Conservation (phyloP, 1,284 basidiomycete genomes). For the Tylopilus sp. region DNA sequence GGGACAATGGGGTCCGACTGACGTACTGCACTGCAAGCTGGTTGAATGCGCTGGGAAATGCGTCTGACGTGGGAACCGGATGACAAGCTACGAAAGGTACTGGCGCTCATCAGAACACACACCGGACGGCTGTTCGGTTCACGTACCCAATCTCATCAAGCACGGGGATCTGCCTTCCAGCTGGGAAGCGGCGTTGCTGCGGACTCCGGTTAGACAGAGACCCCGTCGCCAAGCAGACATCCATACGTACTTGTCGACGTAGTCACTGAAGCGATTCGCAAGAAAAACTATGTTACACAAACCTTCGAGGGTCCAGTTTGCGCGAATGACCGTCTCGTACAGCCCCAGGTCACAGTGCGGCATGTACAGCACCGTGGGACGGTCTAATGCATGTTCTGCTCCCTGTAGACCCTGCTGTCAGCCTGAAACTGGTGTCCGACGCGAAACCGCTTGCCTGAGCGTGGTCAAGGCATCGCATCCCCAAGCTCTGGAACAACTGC, state of each 20-base stretch:
- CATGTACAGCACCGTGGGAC: constrained; percentile 67
- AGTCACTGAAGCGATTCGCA: constrained; percentile 45
- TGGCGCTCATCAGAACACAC: constrained; percentile 23
- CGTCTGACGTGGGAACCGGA: constrained; percentile 44
- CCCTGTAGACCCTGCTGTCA: constrained; percentile 30
- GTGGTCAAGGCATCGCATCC: constrained; percentile 47
- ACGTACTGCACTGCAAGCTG: constrained; percentile 58
- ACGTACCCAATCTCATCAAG: constrained; percentile 30
- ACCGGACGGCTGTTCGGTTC: background rate
- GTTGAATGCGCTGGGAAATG: constrained; percentile 65
- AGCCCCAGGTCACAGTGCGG: constrained; percentile 71
- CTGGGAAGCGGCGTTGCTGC: constrained; percentile 37
- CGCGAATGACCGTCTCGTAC: constrained; percentile 60
- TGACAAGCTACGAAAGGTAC: constrained; percentile 45
- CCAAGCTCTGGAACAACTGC: constrained; percentile 46
- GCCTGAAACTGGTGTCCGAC: constrained; percentile 5
- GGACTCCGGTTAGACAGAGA: constrained; percentile 14
- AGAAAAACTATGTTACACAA: constrained; percentile 41
- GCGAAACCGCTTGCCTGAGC: constrained; percentile 41
- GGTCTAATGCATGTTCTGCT: constrained; percentile 33
- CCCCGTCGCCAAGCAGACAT: constrained; percentile 15
- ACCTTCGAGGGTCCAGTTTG: constrained; percentile 51
- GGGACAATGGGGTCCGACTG: constrained; percentile 20
- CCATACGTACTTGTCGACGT: constrained; percentile 42
- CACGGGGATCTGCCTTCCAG: constrained; percentile 30